phyloP scores from a whole-genome alignment of 371 early-diverging fungal genomes.

The Mortierella sp. region DNA sequence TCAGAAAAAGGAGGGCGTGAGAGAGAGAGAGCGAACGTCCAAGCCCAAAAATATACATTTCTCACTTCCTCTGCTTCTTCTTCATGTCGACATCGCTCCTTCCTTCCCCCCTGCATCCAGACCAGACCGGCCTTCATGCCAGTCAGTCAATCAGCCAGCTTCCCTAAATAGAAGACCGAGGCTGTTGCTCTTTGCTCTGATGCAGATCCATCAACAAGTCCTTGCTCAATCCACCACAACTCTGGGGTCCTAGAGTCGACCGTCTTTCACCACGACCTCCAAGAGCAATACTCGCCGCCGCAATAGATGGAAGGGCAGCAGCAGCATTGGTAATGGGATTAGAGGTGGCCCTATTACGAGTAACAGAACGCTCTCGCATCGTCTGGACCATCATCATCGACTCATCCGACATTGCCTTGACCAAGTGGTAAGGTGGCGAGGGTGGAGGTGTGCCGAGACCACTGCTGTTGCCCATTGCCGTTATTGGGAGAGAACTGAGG shows the following conservation, averaged over 20 bases:
- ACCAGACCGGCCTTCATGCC: too few relatives aligned
- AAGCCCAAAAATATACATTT: neutral
- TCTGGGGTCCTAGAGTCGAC: neutral
- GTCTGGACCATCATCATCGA: constrained; percentile 8
- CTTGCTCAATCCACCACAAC: constrained; percentile 17
- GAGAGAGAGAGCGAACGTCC: neutral
- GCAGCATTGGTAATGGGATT: neutral
- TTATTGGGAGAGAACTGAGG: neutral
- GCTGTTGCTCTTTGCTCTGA: constrained; percentile 6
- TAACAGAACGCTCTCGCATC: neutral
- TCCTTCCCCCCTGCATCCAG: neutral
- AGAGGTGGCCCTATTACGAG: neutral
- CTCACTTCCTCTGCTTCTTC: neutral
- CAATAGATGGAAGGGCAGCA: neutral
- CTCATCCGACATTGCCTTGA: constrained; percentile 10
- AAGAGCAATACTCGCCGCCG: neutral
- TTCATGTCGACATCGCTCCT: neutral
- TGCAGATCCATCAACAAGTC: constrained; percentile 11
- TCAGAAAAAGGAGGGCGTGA: neutral
- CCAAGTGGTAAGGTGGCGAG: constrained; percentile 19
- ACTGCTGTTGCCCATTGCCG: neutral
- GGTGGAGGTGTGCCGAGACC: constrained; percentile 36
- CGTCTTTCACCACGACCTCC: neutral
- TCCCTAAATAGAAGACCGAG: neutral
- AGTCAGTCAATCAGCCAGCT: too few relatives aligned